Evolutionary conservation across 345 rosid genomes (phyloP).

Genomic region (Lumnitzera racemosa): DNA sequence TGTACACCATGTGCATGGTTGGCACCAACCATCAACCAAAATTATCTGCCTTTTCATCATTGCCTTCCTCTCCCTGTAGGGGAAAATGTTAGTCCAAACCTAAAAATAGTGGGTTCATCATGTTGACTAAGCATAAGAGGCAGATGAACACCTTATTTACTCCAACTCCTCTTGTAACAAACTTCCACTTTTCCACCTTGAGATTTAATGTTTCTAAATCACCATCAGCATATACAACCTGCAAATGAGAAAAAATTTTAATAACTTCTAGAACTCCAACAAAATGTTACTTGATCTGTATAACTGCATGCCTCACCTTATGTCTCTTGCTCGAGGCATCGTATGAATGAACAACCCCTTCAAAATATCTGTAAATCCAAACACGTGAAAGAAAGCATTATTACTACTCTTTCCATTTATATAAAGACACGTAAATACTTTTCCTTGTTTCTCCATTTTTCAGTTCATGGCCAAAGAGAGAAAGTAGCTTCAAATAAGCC

Average conservation of each 20-base stretch:
- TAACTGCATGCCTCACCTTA: constrained; percentile 37
- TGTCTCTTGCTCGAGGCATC: constrained; percentile 63
- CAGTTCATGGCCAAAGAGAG: neutral
- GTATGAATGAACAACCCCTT: constrained; percentile 57
- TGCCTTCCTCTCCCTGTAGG: constrained; percentile 41
- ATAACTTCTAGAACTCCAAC: too few species aligned
- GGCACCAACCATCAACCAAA: too few species aligned
- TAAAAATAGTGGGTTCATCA: neutral
- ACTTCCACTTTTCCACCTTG: constrained; percentile 53
- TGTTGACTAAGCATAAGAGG: constrained; percentile 1
- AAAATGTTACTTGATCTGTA: too few species aligned
- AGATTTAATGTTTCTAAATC: constrained; percentile 61
- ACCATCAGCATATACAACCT: constrained; percentile 76
- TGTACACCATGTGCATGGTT: too few species aligned
- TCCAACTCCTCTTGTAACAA: constrained; percentile 26
- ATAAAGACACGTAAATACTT: neutral
- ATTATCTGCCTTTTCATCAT: constrained; percentile 27
- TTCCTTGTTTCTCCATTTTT: neutral
- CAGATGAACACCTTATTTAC: constrained; percentile 35
- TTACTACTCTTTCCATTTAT: neutral
- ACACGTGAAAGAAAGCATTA: constrained; percentile 8
- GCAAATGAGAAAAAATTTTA: constrained; percentile 2
- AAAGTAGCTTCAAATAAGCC: neutral
- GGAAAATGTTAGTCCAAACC: constrained; percentile 14
- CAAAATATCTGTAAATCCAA: constrained; percentile 57